Evolutionary conservation across 192 early-diverging fungal genomes (phyloP).

Genomic region (Pilaira anomala): DNA sequence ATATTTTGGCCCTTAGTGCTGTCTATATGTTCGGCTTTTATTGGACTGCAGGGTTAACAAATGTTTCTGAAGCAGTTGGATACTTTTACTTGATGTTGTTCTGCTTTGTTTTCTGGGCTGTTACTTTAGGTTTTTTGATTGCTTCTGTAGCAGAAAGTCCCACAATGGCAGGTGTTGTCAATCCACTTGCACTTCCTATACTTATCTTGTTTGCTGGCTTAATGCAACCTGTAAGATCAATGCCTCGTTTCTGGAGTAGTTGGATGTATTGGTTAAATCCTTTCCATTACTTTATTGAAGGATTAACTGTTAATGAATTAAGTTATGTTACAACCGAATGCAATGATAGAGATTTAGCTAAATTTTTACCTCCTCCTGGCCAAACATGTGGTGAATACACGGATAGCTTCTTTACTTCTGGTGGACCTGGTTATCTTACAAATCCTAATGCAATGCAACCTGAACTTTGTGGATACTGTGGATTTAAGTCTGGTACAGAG

Average conservation of each 20-base stretch:
- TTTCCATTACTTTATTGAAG: constrained; percentile 67
- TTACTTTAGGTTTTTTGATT: constrained; percentile 67
- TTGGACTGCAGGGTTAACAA: constrained; percentile 66
- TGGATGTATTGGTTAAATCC: constrained; percentile 75
- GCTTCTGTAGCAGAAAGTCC: constrained; percentile 58
- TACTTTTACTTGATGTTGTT: constrained; percentile 65
- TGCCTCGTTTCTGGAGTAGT: constrained; percentile 66
- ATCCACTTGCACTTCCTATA: constrained; percentile 64
- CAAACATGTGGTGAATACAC: constrained; percentile 60
- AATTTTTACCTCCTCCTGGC: constrained; percentile 54
- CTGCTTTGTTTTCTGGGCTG: constrained; percentile 59
- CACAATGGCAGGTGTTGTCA: constrained; percentile 55
- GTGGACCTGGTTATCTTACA: constrained; percentile 12
- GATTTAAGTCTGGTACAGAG: constrained; percentile 52
- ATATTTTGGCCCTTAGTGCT: constrained; percentile 52
- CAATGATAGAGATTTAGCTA: constrained; percentile 46
- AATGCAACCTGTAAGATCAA: constrained; percentile 55
- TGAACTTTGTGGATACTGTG: constrained; percentile 60
- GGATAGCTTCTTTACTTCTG: constrained; percentile 8
- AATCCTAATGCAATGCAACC: constrained; percentile 26
- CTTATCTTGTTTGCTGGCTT: constrained; percentile 69
- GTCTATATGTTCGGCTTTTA: constrained; percentile 71
- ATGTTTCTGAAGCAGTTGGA: constrained; percentile 44
- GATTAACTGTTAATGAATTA: constrained; percentile 58
- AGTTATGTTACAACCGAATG: constrained; percentile 50